These are phyloP conservation scores for Talaromyces adpressus DNA, from an alignment of 495 filamentous ascomycete species.

Conservation along the genomic window DNA sequence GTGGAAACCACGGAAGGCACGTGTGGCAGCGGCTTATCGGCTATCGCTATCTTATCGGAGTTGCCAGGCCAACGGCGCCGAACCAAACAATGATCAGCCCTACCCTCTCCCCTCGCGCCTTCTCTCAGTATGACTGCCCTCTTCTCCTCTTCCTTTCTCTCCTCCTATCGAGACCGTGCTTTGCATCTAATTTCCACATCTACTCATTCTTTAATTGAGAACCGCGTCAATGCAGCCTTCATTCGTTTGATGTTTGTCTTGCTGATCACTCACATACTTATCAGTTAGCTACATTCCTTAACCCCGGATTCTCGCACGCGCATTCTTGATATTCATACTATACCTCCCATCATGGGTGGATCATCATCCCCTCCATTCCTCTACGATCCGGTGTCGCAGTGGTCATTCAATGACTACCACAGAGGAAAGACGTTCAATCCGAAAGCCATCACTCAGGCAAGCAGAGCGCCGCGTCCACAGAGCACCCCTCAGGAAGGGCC, in stretches of 20 bases:
- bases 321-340: constrained; percentile 2
- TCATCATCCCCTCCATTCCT: constrained; percentile 61
- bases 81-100: constrained; percentile 5
- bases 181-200: background rate
- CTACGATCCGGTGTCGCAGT: constrained; percentile 53
- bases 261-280: constrained; percentile 3
- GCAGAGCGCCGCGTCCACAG: constrained; percentile 46
- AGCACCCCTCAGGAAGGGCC: constrained; percentile 65
- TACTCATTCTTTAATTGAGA: background rate
- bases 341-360: constrained; percentile 47
- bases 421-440: constrained; percentile 59
- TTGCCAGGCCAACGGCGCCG: constrained; percentile 2
- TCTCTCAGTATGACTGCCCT: no score
- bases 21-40: background rate
- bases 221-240: background rate
- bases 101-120: background rate
- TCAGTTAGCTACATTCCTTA: constrained; percentile 23
- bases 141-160: background rate
- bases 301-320: constrained; percentile 19
- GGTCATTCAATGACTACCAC: constrained; percentile 36
- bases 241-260: background rate
- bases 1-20: constrained; percentile 1
- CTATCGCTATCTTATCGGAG: background rate
- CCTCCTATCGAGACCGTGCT: background rate
- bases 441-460: constrained; percentile 71